Evolutionary conservation across 768 basidiomycete species (phyloP).

Genomic region (Cystobasidium onofrii): DNA sequence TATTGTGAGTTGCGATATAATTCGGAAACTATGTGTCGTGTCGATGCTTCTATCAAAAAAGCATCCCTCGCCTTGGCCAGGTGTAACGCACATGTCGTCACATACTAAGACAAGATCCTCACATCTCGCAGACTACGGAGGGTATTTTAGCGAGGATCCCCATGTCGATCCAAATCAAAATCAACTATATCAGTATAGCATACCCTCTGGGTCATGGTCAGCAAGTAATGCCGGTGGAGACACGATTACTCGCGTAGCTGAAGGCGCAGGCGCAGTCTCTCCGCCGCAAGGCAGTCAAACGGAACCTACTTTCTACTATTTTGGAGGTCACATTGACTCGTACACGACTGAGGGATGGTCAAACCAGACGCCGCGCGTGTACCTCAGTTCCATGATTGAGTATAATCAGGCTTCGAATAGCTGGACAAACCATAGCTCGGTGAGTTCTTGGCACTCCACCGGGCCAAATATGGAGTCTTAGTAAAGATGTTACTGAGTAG

Average conservation of each 20-base stretch:
- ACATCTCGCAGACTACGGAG: conserved; percentile 9
- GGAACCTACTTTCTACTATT: conserved; percentile 26
- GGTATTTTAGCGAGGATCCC: conserved; percentile 18
- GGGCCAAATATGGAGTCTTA: too few species aligned
- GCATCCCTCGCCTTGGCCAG: too few species aligned
- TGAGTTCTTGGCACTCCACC: not conserved
- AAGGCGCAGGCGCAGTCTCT: conserved; percentile 16
- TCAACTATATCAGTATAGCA: conserved; percentile 16
- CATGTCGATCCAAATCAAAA: not conserved
- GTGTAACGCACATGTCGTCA: not conserved
- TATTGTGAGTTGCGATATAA: not conserved
- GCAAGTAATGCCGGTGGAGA: conserved; percentile 3
- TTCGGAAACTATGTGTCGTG: too few species aligned
- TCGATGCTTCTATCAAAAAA: too few species aligned
- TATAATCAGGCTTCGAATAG: not conserved
- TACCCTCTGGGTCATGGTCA: not conserved
- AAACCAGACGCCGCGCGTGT: not conserved
- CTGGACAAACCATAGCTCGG: conserved; percentile 21
- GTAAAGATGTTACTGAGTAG: too few species aligned
- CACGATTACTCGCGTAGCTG: conserved; percentile 23
- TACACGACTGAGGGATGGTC: conserved; percentile 18
- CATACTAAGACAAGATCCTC: not conserved
- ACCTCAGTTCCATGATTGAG: conserved; percentile 28
- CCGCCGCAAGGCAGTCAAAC: not conserved
- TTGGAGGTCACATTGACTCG: conserved; percentile 21